Conservation (phyloP, 495 filamentous ascomycete genomes). For the Penicillium macrosclerotiorum region DNA sequence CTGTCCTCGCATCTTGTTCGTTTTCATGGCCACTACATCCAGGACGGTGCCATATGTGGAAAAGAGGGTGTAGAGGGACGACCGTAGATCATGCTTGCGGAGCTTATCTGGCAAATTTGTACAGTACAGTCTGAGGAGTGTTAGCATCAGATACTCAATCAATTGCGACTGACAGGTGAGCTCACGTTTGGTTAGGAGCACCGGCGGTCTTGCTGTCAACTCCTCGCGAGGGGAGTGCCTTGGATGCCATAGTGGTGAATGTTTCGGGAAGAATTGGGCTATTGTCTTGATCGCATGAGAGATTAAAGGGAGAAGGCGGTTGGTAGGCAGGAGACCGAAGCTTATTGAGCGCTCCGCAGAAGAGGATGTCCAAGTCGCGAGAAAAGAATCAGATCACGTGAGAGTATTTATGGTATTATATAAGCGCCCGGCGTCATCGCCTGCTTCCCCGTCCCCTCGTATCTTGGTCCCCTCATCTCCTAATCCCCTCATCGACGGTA, state of each 20-base stretch:
- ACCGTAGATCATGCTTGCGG: slow-evolving; percentile 77
- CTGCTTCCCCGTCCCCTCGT: background rate
- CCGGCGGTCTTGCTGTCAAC: slow-evolving; percentile 36
- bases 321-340: slow-evolving; percentile 4
- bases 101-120: slow-evolving; percentile 84
- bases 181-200: slow-evolving; percentile 73
- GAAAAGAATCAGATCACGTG: slow-evolving; percentile 13
- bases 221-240: slow-evolving; percentile 34
- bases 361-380: slow-evolving; percentile 11
- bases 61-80: slow-evolving; percentile 87
- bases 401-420: slow-evolving; percentile 3
- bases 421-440: slow-evolving; percentile 29
- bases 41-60: slow-evolving; percentile 90
- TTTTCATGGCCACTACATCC: slow-evolving; percentile 89
- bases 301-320: background rate
- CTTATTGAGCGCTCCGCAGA: slow-evolving; percentile 7
- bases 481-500: slow-evolving; percentile 77
- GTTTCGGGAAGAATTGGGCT: background rate
- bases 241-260: slow-evolving; percentile 36
- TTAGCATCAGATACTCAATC: slow-evolving; percentile 20
- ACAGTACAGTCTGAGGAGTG: slow-evolving; percentile 69
- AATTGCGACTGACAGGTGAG: slow-evolving; percentile 15
- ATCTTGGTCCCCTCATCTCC: too few species aligned
- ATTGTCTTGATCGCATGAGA: background rate
- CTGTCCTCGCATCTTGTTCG: slow-evolving; percentile 87